These are phyloP conservation scores for Punctularia strigosozonata DNA, from an alignment of 768 basidiomycete species.

Conservation along the genomic window DNA sequence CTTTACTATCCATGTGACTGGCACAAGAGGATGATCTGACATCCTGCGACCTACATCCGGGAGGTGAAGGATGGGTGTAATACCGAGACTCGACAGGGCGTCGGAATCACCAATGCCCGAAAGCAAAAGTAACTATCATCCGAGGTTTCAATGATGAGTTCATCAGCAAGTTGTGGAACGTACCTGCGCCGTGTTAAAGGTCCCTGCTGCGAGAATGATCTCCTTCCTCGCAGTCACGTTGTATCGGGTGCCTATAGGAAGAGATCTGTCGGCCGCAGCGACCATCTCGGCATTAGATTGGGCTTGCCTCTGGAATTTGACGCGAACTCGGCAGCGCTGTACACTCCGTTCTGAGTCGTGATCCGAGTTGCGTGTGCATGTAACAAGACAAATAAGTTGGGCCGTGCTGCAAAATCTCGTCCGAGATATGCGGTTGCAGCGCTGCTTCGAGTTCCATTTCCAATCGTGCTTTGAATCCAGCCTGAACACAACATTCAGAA, in stretches of 20 bases:
- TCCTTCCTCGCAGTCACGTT: not conserved
- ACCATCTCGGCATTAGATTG: too few relatives aligned
- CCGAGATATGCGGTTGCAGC: not conserved
- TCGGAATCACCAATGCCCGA: not conserved
- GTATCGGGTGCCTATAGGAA: not conserved
- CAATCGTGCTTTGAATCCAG: not conserved
- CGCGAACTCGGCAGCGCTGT: conserved; percentile 1
- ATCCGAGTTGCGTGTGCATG: not conserved
- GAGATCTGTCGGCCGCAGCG: too few relatives aligned
- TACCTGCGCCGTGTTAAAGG: not conserved
- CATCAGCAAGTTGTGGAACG: not conserved
- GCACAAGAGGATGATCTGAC: conserved; percentile 15
- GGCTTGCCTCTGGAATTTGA: too few relatives aligned
- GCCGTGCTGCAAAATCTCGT: not conserved
- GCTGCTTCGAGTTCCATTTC: not conserved
- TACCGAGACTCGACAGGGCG: conserved; percentile 16
- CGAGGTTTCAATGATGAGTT: not conserved
- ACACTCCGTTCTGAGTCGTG: not conserved
- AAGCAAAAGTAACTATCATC: not conserved
- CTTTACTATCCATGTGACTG: conserved; percentile 7
- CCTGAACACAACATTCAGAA: too few relatives aligned
- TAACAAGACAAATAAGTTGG: not conserved
- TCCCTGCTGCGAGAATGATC: not conserved
- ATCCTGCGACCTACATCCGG: conserved; percentile 32
- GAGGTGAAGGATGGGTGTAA: conserved; percentile 22